These are phyloP conservation scores for Phytophthora ohioensis DNA, from an alignment of 352 stramenopile genomes.

Conservation along the genomic window DNA sequence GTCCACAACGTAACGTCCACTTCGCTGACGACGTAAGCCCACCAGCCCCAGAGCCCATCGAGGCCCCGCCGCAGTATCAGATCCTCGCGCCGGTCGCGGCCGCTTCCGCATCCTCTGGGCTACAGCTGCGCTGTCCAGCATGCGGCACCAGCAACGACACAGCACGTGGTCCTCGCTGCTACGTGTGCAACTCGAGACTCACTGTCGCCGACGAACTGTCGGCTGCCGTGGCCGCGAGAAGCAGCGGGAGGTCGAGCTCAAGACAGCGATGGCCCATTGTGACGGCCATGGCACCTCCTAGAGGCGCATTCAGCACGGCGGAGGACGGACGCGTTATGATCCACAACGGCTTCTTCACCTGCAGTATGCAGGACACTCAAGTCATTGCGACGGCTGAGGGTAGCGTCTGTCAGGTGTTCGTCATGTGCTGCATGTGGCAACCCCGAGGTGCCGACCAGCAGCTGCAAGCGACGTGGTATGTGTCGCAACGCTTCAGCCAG, in stretches of 20 bases:
- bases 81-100: constrained; percentile 20
- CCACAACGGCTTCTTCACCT: constrained; percentile 44
- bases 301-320: constrained; percentile 26
- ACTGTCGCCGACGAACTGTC: constrained; percentile 28
- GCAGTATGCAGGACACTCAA: constrained; percentile 42
- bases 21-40: constrained; percentile 25
- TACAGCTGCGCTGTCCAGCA: constrained; percentile 48
- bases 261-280: constrained; percentile 23
- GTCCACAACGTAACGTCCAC: constrained; percentile 26
- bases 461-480: constrained; percentile 42
- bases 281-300: constrained; percentile 18
- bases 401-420: constrained; percentile 43
- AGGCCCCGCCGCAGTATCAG: constrained; percentile 24
- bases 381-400: constrained; percentile 30
- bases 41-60: constrained; percentile 21
- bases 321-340: constrained; percentile 41
- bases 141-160: constrained; percentile 50
- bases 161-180: constrained; percentile 36
- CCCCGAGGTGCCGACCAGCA: constrained; percentile 16
- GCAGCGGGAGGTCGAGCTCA: constrained; percentile 1
- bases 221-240: constrained; percentile 8
- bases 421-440: constrained; percentile 50
- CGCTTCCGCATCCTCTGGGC: constrained; percentile 11
- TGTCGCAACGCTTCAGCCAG: constrained; percentile 58
- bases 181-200: constrained; percentile 42